phyloP scores from a whole-genome alignment of 441 rosid genomes.

The Mallotus japonicus region DNA sequence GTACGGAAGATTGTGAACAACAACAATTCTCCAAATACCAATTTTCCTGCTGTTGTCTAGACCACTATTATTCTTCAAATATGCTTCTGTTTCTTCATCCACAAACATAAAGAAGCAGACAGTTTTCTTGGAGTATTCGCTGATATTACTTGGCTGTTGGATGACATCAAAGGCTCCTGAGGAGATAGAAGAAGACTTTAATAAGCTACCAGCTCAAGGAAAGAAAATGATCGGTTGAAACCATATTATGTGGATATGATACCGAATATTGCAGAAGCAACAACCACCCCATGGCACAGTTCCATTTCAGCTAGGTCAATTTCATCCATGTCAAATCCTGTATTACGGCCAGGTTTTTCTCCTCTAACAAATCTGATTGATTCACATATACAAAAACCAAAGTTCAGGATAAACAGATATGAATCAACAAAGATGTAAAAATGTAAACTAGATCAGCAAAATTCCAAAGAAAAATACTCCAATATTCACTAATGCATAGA shows the following conservation, averaged over 20 bases:
- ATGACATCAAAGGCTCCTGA: slow-evolving; percentile 84
- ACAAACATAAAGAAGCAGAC: slow-evolving; percentile 86
- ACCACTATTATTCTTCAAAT: slow-evolving; percentile 54
- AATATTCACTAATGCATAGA: neutral
- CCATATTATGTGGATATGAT: slow-evolving; percentile 25
- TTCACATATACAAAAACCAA: slow-evolving; percentile 13
- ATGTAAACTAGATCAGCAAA: neutral
- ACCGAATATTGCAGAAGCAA: slow-evolving; percentile 92
- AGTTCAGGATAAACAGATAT: slow-evolving; percentile 4
- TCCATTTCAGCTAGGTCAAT: slow-evolving; percentile 74
- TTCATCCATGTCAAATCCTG: slow-evolving; percentile 79
- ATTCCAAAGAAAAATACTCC: neutral
- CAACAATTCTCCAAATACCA: slow-evolving; percentile 82
- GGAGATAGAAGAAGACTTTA: slow-evolving; percentile 11
- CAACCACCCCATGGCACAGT: slow-evolving; percentile 74
- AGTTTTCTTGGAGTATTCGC: slow-evolving; percentile 61
- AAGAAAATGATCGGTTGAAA: slow-evolving; percentile 14
- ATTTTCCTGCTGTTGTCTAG: slow-evolving; percentile 48
- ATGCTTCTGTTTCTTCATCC: slow-evolving; percentile 82
- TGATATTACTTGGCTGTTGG: slow-evolving; percentile 74
- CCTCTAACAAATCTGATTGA: slow-evolving; percentile 74
- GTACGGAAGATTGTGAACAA: slow-evolving; percentile 75
- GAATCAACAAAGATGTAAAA: neutral
- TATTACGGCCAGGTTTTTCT: slow-evolving; percentile 62
- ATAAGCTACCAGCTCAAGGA: slow-evolving; percentile 26